Conservation (phyloP, 148 eudicot genomes). For the Fagopyrum esculentum region DNA sequence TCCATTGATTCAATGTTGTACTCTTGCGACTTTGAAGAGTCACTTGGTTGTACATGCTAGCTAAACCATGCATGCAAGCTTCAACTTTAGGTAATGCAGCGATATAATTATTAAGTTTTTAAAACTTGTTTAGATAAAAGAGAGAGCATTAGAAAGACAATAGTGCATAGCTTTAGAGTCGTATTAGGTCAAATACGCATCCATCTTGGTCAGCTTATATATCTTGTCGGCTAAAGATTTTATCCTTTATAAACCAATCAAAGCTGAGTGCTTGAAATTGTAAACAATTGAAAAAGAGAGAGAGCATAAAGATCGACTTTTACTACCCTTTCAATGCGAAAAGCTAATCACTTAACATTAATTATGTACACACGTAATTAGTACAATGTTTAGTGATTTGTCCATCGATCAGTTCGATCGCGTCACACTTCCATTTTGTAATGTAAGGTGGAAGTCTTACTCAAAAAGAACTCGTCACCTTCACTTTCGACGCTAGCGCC, state of each 20-base stretch:
- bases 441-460: conserved; percentile 6
- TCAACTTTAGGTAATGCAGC: too few relatives aligned
- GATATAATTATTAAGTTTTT: too few relatives aligned
- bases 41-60: not conserved
- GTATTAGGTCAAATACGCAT: not conserved
- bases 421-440: conserved; percentile 6
- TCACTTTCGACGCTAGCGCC: not conserved
- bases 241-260: not conserved
- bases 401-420: not conserved
- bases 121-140: not conserved
- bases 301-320: too few relatives aligned
- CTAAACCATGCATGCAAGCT: too few relatives aligned
- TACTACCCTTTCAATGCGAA: too few relatives aligned
- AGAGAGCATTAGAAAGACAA: not conserved
- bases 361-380: not conserved
- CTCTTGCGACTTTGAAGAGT: not conserved
- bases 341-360: too few relatives aligned
- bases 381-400: conserved; percentile 6
- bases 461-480: conserved; percentile 6
- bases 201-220: not conserved
- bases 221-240: conserved; percentile 1
- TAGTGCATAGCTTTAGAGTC: not conserved
- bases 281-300: too few relatives aligned
- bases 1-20: too few relatives aligned
- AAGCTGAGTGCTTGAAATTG: too few relatives aligned